Evolutionary conservation across 345 rosid genomes (phyloP), one percentile per base, ranked within the genome.

Genomic region (Balakata baccata): DNA sequence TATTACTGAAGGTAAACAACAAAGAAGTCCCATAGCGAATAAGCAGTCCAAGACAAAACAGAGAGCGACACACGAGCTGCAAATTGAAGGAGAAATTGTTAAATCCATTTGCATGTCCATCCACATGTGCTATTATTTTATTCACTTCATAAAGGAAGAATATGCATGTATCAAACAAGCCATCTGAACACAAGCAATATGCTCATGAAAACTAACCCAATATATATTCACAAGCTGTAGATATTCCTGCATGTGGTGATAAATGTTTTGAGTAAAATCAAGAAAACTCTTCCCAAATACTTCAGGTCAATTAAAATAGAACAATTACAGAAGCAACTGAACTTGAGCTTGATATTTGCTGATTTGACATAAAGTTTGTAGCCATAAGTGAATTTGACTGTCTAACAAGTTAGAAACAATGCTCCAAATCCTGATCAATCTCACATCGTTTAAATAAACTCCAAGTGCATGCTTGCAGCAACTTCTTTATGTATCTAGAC

Each of bases 31-130:
- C 98, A 78, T 96, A 91, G 78, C 99, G 97, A 80, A 91, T 87
- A 75, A 96, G 98, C 87, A 91, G 84, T 69, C 99, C 99, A 76
- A 93, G 96, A 79, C 98, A 93, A 78, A 96, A 96, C 56, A 96
- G 93, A 70, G 97, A 91, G 57, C 97, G 92, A 56, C 94, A 98
- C 72, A 89, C 86, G 73, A 84, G 86, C 98, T 96, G 92, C 22
- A 70, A 58, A 58, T 57, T 29, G 45, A 14, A 62, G 54, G n/a
- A 37, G 20, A 47, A 63, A 34, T 46, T 11, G 4, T 66, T 51
- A 68, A 25, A 22, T 13, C 11, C 14, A 34, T 18, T 59, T 52
- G 34, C 62, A 22, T 22, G 7, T 50, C 49, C 57, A 58, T 25
- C 14, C 17, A 41, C 45, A 13, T 22, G 20, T 29, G 34, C 20